These are phyloP conservation scores for Pseudogymnoascus sp. DNA, from an alignment of 2,329 filamentous ascomycete genomes.

Conservation along the genomic window DNA sequence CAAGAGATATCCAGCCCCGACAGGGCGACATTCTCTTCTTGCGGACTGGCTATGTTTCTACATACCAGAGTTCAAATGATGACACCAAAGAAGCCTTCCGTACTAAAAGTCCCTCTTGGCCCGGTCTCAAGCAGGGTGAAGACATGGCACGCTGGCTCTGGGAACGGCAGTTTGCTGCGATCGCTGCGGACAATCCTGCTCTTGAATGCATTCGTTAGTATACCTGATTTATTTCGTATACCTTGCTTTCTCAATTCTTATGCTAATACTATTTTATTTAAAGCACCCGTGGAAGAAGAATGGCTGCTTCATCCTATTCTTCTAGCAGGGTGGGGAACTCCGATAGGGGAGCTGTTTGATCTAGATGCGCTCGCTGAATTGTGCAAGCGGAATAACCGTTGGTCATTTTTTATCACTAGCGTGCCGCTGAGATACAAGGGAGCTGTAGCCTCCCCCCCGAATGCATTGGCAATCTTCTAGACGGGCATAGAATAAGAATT, in stretches of 20 bases:
- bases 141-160: slow-evolving; percentile 38
- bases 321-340: slow-evolving; percentile 44
- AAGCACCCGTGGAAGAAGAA: slow-evolving; percentile 18
- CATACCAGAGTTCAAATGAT: slow-evolving; percentile 24
- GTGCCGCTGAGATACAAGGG: slow-evolving; percentile 51
- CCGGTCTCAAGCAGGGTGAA: slow-evolving; percentile 15
- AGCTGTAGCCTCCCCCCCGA: slow-evolving; percentile 39
- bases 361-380: slow-evolving; percentile 43
- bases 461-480: slow-evolving; percentile 37
- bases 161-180: slow-evolving; percentile 38
- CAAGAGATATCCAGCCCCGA: slow-evolving; percentile 30
- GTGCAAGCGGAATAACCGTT: slow-evolving; percentile 45
- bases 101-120: slow-evolving; percentile 17
- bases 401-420: slow-evolving; percentile 56
- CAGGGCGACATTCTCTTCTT: slow-evolving; percentile 35
- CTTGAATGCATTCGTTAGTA: slow-evolving; percentile 33
- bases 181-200: slow-evolving; percentile 36
- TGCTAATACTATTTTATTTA: not conserved
- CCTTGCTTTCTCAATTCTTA: not conserved
- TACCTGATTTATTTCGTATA: slow-evolving; percentile 26
- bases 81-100: slow-evolving; percentile 22
- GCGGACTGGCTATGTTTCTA: slow-evolving; percentile 31
- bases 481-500: no score
- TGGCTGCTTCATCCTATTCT: slow-evolving; percentile 33
- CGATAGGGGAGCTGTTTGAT: slow-evolving; percentile 43